These are phyloP conservation scores for Lineolata rhizophorae DNA, from an alignment of 495 filamentous ascomycete species.

Conservation along the genomic window DNA sequence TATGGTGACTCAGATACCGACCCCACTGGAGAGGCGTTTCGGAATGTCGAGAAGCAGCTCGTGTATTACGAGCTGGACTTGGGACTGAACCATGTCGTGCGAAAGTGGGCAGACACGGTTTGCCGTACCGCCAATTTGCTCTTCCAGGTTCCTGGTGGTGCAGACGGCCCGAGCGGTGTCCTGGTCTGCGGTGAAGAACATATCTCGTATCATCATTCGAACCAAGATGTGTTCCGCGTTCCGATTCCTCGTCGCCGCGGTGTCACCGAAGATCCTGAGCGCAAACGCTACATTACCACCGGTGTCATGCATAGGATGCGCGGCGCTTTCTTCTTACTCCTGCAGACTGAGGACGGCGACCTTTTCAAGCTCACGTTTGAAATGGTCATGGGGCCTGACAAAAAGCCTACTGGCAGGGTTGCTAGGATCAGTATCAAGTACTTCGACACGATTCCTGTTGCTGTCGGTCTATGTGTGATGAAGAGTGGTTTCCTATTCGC, in stretches of 20 bases:
- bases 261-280: slow-evolving; percentile 72
- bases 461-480: slow-evolving; percentile 67
- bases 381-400: slow-evolving; percentile 63
- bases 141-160: slow-evolving; percentile 89
- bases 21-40: slow-evolving; percentile 58
- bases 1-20: slow-evolving; percentile 86
- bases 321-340: slow-evolving; percentile 93
- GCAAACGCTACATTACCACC: slow-evolving; percentile 65
- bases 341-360: slow-evolving; percentile 92
- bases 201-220: slow-evolving; percentile 85
- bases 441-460: slow-evolving; percentile 86
- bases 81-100: slow-evolving; percentile 88
- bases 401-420: slow-evolving; percentile 60
- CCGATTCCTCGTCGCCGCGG: slow-evolving; percentile 72
- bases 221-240: slow-evolving; percentile 72
- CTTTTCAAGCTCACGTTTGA: slow-evolving; percentile 91
- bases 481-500: slow-evolving; percentile 93
- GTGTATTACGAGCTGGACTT: slow-evolving; percentile 97
- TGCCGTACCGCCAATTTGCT: slow-evolving; percentile 76
- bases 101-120: slow-evolving; percentile 86
- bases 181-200: slow-evolving; percentile 87
- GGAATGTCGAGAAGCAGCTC: slow-evolving; percentile 66
- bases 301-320: slow-evolving; percentile 95
- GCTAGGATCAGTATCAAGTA: slow-evolving; percentile 80
- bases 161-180: slow-evolving; percentile 83